A percentile compares a stretch with the other conserved stretches of the same genome.
Evolutionary conservation across 2,329 filamentous ascomycete genomes (phyloP).

Genomic region (Pseudocercospora crystallina): DNA sequence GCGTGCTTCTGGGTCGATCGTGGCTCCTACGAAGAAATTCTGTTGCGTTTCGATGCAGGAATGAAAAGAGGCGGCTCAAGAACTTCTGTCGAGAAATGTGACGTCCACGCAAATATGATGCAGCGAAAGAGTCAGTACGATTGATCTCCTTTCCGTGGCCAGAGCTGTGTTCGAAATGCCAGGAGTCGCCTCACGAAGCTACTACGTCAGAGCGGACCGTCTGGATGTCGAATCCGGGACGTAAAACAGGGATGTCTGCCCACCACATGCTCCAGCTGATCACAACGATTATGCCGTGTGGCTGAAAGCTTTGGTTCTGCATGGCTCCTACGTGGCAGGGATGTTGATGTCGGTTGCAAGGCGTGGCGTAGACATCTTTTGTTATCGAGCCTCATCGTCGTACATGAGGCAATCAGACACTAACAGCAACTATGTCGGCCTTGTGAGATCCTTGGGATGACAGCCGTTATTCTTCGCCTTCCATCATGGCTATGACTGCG

Average conservation of each 20-base stretch:
- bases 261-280: conserved; percentile 4
- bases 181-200: conserved; percentile 8
- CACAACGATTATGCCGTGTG: neutral
- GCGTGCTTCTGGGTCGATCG: too few relatives aligned
- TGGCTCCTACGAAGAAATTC: too few relatives aligned
- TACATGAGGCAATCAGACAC: neutral
- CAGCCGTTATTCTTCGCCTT: too few relatives aligned
- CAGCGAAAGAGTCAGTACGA: neutral
- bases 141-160: neutral
- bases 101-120: conserved; percentile 2
- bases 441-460: too few relatives aligned
- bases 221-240: conserved; percentile 7
- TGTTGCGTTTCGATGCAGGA: too few relatives aligned
- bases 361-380: conserved; percentile 2
- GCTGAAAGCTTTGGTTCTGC: conserved; percentile 8
- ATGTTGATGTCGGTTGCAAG: conserved; percentile 1
- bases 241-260: conserved; percentile 8
- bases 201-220: conserved; percentile 13
- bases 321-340: conserved; percentile 11
- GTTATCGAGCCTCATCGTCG: conserved; percentile 3
- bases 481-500: conserved; percentile 9
- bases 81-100: neutral
- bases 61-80: too few relatives aligned
- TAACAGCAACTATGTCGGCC: too few relatives aligned
- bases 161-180: conserved; percentile 3